Evolutionary conservation across 177 flowering plant species (phyloP).

Genomic region (Vitis hybrid): DNA sequence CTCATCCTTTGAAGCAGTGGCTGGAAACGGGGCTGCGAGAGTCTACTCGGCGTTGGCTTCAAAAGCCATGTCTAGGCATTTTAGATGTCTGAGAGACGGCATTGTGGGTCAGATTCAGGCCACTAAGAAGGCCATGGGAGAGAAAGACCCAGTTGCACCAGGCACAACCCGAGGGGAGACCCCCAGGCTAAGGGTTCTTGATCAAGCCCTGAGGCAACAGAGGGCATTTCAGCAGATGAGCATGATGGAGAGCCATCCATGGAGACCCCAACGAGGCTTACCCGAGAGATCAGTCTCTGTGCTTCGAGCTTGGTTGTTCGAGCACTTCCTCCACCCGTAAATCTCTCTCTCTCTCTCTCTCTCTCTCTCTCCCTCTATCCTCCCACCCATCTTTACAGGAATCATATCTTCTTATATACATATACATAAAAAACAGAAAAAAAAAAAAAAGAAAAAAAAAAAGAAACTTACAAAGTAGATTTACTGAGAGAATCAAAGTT

Average conservation of each 20-base stretch:
- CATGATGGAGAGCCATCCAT: constrained; percentile 82
- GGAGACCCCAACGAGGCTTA: constrained; percentile 97
- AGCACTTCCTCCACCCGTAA: constrained; percentile 99
- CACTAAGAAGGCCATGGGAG: constrained; percentile 75
- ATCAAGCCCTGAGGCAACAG: constrained; percentile 83
- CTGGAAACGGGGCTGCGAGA: constrained; percentile 69
- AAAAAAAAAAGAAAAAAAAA: not conserved
- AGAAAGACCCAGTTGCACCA: constrained; percentile 62
- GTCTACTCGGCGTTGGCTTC: constrained; percentile 77
- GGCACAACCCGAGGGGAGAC: constrained; percentile 78
- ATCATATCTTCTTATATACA: not conserved
- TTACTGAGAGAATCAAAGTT: constrained; percentile 15
- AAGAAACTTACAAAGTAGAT: constrained; percentile 3
- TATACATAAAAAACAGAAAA: not conserved
- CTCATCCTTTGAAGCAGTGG: constrained; percentile 75
- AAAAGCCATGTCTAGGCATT: constrained; percentile 91
- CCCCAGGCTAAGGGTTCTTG: constrained; percentile 70
- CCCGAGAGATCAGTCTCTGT: constrained; percentile 92
- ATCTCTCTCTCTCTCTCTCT: constrained; percentile 12
- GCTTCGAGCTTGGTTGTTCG: constrained; percentile 98
- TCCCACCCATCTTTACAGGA: not conserved
- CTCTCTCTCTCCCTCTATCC: not conserved
- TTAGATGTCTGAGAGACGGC: constrained; percentile 81
- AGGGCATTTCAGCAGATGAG: constrained; percentile 77
- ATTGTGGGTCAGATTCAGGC: constrained; percentile 72